These are phyloP conservation scores for Hymenoscyphus infarciens DNA, from an alignment of 2,329 filamentous ascomycete genomes.

Conservation along the genomic window DNA sequence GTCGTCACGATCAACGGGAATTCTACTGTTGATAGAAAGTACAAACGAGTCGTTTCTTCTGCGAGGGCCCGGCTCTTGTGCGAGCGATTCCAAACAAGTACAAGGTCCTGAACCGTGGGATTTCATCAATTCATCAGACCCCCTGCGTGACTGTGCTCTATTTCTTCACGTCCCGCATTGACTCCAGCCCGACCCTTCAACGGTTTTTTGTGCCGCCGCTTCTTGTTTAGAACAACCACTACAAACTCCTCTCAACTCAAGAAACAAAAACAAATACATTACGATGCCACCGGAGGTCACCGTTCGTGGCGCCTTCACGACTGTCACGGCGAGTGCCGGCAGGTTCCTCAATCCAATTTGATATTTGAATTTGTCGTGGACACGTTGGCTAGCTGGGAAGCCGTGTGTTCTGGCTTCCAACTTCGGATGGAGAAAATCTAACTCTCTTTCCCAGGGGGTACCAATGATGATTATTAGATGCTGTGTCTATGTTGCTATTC, in stretches of 20 bases:
- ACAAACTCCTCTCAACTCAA: too few relatives aligned
- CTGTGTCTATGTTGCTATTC: not conserved
- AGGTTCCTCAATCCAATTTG: not conserved
- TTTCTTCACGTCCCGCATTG: not conserved
- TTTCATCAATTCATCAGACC: slow-evolving; percentile 3
- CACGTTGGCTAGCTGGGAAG: not conserved
- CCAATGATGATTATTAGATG: not conserved
- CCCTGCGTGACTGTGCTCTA: not conserved
- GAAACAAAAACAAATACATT: not conserved
- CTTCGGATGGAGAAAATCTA: not conserved
- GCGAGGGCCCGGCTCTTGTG: not conserved
- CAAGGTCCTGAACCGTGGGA: not conserved
- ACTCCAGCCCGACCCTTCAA: not conserved
- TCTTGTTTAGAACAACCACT: not conserved
- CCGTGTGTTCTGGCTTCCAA: not conserved
- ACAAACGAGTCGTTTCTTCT: slow-evolving; percentile 1
- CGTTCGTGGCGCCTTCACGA: not conserved
- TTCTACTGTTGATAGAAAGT: not conserved
- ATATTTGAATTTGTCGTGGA: not conserved
- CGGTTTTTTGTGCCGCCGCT: slow-evolving; percentile 1
- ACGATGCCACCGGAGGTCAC: slow-evolving; percentile 1
- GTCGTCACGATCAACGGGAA: not conserved
- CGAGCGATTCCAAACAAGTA: not conserved
- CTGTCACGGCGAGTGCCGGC: not conserved
- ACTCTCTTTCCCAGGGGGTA: not conserved